phyloP scores from a whole-genome alignment of 345 rosid species.

The Salix arbutifolia region DNA sequence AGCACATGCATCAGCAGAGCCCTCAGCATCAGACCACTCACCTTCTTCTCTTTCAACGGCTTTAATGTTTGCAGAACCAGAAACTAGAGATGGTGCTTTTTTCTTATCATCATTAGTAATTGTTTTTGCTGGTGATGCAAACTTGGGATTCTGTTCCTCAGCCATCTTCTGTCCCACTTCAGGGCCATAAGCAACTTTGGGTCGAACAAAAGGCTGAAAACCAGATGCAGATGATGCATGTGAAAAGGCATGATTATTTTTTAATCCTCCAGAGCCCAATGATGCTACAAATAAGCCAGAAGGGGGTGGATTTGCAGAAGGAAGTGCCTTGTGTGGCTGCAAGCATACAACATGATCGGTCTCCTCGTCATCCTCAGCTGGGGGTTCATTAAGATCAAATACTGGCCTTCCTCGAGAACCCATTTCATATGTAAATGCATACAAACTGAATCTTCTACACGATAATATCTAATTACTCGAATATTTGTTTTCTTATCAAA shows the following conservation, averaged over 20 bases:
- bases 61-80: conserved; percentile 31
- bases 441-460: conserved; percentile 32
- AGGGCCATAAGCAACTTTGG: conserved; percentile 26
- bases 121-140: conserved; percentile 30
- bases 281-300: conserved; percentile 53
- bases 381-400: conserved; percentile 99
- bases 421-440: conserved; percentile 82
- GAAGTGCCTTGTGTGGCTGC: conserved; percentile 58
- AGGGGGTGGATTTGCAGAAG: conserved; percentile 37
- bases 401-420: conserved; percentile 75
- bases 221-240: conserved; percentile 77
- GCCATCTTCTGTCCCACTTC: conserved; percentile 41
- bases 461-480: neutral
- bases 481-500: conserved; percentile 4
- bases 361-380: conserved; percentile 67
- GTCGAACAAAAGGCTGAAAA: conserved; percentile 86
- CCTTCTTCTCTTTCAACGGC: conserved; percentile 91
- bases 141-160: conserved; percentile 25
- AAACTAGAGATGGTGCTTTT: conserved; percentile 26
- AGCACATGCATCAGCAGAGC: conserved; percentile 31
- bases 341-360: conserved; percentile 38
- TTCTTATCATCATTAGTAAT: conserved; percentile 34
- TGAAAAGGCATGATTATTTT: conserved; percentile 57
- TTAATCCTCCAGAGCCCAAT: conserved; percentile 39
- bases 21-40: conserved; percentile 85